Evolutionary conservation across 2,329 filamentous ascomycete genomes (phyloP).

Genomic region (Talaromyces sp.): DNA sequence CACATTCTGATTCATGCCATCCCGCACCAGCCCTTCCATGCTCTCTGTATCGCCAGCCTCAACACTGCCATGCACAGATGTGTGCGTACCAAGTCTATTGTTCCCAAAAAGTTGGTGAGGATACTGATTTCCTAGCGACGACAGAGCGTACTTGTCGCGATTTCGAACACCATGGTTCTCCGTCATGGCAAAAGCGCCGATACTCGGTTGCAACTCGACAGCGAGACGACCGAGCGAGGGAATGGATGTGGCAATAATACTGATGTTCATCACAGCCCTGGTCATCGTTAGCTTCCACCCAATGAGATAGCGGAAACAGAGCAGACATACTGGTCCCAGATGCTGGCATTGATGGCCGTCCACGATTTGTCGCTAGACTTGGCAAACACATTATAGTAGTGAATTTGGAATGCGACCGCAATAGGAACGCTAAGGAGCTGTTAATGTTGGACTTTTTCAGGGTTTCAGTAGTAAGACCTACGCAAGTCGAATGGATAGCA

Average conservation of each 20-base stretch:
- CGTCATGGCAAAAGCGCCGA: constrained; percentile 8
- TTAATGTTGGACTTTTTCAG: not conserved
- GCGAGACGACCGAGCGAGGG: constrained; percentile 22
- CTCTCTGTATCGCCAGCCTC: constrained; percentile 8
- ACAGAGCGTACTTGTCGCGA: constrained; percentile 9
- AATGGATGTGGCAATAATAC: constrained; percentile 19
- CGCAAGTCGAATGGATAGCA: constrained; percentile 14
- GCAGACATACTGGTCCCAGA: constrained; percentile 13
- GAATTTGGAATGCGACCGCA: constrained; percentile 13
- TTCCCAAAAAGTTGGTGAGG: not conserved
- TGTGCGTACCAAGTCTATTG: constrained; percentile 7
- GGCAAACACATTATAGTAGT: constrained; percentile 13
- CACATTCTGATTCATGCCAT: constrained; percentile 9
- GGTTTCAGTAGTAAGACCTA: not conserved
- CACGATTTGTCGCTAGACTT: constrained; percentile 13
- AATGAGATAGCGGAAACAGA: too few species aligned
- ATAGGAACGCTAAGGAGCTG: not conserved
- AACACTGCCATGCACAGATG: constrained; percentile 7
- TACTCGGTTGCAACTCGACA: constrained; percentile 14
- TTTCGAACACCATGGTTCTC: constrained; percentile 8
- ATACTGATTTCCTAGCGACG: constrained; percentile 8
- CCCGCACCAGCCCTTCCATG: constrained; percentile 8
- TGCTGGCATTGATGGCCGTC: constrained; percentile 14
- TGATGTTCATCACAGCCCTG: constrained; percentile 19
- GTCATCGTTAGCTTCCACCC: not conserved